Evolutionary conservation across 2,329 filamentous ascomycete species (phyloP).

Genomic region (Diaporthe vexans): DNA sequence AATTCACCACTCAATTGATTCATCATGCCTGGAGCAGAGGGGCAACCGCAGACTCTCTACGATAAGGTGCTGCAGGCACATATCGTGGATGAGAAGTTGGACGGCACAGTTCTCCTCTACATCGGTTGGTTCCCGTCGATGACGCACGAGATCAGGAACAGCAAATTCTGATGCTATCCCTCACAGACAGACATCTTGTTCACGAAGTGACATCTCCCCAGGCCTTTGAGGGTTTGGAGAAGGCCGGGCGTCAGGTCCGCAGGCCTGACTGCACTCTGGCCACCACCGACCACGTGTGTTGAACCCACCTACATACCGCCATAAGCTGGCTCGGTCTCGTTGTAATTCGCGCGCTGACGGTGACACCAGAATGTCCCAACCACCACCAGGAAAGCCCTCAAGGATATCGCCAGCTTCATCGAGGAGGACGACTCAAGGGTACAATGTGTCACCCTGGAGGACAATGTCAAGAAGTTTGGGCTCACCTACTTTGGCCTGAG

Average conservation of each 20-base stretch:
- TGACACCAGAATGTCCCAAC: conserved; percentile 88
- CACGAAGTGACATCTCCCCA: conserved; percentile 99
- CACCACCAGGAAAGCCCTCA: conserved; percentile 89
- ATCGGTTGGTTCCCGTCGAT: conserved; percentile 76
- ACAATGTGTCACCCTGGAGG: conserved; percentile 95
- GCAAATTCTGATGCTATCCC: conserved; percentile 17
- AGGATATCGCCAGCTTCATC: conserved; percentile 94
- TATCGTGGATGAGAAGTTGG: conserved; percentile 93
- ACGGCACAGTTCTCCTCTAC: conserved; percentile 93
- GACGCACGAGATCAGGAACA: neutral
- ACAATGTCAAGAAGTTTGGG: conserved; percentile 97
- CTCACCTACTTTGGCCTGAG: conserved; percentile 97
- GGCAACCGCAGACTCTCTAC: conserved; percentile 87
- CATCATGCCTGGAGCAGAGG: conserved; percentile 82
- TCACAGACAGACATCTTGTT: conserved; percentile 89
- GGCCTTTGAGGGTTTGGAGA: conserved; percentile 96
- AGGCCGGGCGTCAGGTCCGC: conserved; percentile 88
- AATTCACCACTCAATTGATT: neutral
- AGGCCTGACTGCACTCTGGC: conserved; percentile 96
- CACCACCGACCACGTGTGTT: conserved; percentile 93
- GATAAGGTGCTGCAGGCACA: conserved; percentile 98
- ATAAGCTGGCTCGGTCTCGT: neutral
- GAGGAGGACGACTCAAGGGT: conserved; percentile 93
- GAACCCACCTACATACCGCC: neutral
- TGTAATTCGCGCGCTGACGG: conserved; percentile 15